Base-by-base conservation (phyloP, 768 basidiomycete genomes). In the Phaeolepiota aurea region DNA sequence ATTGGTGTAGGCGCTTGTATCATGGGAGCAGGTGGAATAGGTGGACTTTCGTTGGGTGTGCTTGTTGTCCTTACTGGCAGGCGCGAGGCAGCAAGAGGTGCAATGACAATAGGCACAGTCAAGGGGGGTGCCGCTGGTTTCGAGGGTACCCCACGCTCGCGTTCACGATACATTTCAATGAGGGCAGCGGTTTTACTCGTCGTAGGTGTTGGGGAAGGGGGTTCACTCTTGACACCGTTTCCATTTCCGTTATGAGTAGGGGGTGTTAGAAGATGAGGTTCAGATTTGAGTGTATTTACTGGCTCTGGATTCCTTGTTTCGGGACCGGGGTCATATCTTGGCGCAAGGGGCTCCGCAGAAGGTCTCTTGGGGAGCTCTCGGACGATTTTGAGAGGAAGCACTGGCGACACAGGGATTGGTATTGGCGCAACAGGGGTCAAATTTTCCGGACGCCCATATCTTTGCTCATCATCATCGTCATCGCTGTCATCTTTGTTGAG, bases 111-210 rank as follows among this genome's bases (percentile, higher is more conserved):
- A 16, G 59, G 51, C 13, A 51, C 41, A 12, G 50, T 34, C 10
- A 49, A 40, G 5, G 60, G 53, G 32, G 59, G 37, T 13, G 48
- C 41, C 9, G 51, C 48, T 12, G 61, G 53, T 12, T 61, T 56
- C 2, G 56, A 46, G n/a, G 54, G 45, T 48, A 61, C 42, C 41
- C 67, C 73, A 50, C 71, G 76, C 66, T 78, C 84, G 18, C 63
- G 64, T 61, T 89, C 82, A 38, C 85, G 76, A 50, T 87, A 90
- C 84, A 90, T 84, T 57, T 88, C 85, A 49, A 89, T 90, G 38
- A 90, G 67, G 1, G 79, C 74, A 3, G 83, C 79, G 1, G 86
- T 87, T 62, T 79, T 83, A 63, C 77, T 79, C 13, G 50, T 38
- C 18, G 54, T 41, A 31, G 31, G 35, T 37, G 20, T 23, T 7